Conservation (phyloP, 345 rosid species). For the Isatis tinctoria region DNA sequence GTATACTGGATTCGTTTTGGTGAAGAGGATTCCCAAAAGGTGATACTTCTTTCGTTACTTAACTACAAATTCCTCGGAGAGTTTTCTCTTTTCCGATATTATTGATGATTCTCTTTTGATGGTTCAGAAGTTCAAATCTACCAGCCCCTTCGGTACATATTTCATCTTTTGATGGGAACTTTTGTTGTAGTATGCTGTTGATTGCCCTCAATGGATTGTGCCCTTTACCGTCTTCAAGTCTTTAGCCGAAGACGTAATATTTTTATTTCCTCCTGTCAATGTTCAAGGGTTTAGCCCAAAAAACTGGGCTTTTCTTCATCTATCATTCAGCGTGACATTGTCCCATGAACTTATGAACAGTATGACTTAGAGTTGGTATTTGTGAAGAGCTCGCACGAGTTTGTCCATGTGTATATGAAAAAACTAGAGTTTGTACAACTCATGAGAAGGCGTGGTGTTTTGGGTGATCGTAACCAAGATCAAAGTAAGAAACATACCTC, state of each 20-base stretch:
- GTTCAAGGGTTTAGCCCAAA: background rate
- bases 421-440: slow-evolving; percentile 70
- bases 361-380: slow-evolving; percentile 81
- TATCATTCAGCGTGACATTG: background rate
- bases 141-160: slow-evolving; percentile 79
- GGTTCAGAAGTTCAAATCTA: slow-evolving; percentile 75
- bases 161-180: slow-evolving; percentile 67
- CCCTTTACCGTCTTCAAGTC: slow-evolving; percentile 84
- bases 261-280: slow-evolving; percentile 5
- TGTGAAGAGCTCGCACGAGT: slow-evolving; percentile 90
- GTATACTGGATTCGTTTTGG: slow-evolving; percentile 91
- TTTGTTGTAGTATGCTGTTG: slow-evolving; percentile 84
- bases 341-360: slow-evolving; percentile 40
- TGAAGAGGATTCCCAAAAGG: slow-evolving; percentile 79
- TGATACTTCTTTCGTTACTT: slow-evolving; percentile 14
- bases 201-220: slow-evolving; percentile 98
- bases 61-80: background rate
- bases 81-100: background rate
- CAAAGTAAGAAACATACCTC: slow-evolving; percentile 77
- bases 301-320: background rate
- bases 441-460: slow-evolving; percentile 90
- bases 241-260: slow-evolving; percentile 84
- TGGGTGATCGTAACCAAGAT: slow-evolving; percentile 93
- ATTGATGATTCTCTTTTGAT: slow-evolving; percentile 20
- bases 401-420: slow-evolving; percentile 79